Base-by-base conservation (phyloP, 2,329 filamentous ascomycete genomes). In the Phoma sp. region DNA sequence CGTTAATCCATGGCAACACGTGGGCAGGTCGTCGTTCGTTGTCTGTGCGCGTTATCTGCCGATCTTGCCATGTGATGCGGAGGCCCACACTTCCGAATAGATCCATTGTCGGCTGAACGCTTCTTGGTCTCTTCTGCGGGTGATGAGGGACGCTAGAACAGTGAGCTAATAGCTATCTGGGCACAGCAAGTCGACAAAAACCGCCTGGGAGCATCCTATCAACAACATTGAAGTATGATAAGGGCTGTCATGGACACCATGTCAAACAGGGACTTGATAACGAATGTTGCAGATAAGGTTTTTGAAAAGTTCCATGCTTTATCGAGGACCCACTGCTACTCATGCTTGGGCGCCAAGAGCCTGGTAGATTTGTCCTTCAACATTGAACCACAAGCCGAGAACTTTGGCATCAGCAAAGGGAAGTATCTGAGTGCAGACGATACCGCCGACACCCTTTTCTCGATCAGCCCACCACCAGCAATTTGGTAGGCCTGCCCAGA, bases 381-480 rank as follows among this genome's bases (percentile, higher is more conserved):
- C 43, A 37, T 52, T 47, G 32, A 68, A 57, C 67, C 64, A 70
- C 27, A 67, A 41, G 9, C 58, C 51, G 2, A 69, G 33, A 7
- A 73, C 68, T 39, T 65, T 65, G 35, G 53, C 25, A 50, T 73
- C 70, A 8, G 48, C 69, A 53, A 72, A 73, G 21, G 69, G 71
- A 17, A 72, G 51, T 24, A 71, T 62, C 52, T 73, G 69, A 19
- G 55, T 62, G 38, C 64, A 70, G 17, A 72, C 64, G 31, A 73
- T 69, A 12, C 70, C 69, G 0, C 78, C 85, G n/a, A 87, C 74
- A 0, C 82, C 84, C 38, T 81, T 82, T 63, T 86, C 82, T 7
- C 84, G 74, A 69, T 87, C 85, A 39, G 74, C 77, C 84, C 84
- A 87, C 84, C 85, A 87, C 68, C 77, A 87, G 31, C 84, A 62